These are phyloP conservation scores for Ceratocystis variospora DNA, from an alignment of 2,329 filamentous ascomycete genomes.

Conservation along the genomic window DNA sequence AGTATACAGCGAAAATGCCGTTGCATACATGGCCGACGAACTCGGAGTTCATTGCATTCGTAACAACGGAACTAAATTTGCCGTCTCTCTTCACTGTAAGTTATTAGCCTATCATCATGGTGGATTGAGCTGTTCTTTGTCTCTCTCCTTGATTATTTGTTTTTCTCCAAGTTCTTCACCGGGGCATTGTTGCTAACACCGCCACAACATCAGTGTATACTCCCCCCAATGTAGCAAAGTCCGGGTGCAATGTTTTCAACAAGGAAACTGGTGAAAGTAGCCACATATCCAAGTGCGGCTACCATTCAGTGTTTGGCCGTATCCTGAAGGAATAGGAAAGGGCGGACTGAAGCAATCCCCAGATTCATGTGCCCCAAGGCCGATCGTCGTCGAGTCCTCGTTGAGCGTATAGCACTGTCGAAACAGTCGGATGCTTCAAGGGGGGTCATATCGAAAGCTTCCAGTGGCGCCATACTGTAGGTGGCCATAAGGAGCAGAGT, in stretches of 20 bases:
- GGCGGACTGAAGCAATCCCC: not conserved
- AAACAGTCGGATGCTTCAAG: not conserved
- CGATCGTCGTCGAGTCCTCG: not conserved
- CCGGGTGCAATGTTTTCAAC: constrained; percentile 72
- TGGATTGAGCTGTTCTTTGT: too few relatives aligned
- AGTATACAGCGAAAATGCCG: constrained; percentile 54
- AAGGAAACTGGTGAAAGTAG: constrained; percentile 58
- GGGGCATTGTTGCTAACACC: constrained; percentile 15
- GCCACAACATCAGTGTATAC: constrained; percentile 49
- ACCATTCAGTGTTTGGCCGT: constrained; percentile 52
- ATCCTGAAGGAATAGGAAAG: constrained; percentile 29
- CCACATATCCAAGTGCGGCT: constrained; percentile 56
- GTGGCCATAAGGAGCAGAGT: too few relatives aligned
- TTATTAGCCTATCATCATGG: constrained; percentile 19
- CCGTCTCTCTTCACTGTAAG: constrained; percentile 67
- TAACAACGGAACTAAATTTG: constrained; percentile 61
- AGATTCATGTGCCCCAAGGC: not conserved
- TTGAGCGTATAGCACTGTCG: not conserved
- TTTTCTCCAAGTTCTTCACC: not conserved
- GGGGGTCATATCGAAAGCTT: not conserved
- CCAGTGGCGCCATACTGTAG: too few relatives aligned
- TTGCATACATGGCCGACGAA: constrained; percentile 85
- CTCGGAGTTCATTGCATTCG: constrained; percentile 73
- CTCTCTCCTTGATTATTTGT: not conserved
- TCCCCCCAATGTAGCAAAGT: constrained; percentile 73